Evolutionary conservation across 2,329 filamentous ascomycete genomes (phyloP), one percentile per base, ranked within the genome.

Genomic region (Colletotrichum brevisporum): DNA sequence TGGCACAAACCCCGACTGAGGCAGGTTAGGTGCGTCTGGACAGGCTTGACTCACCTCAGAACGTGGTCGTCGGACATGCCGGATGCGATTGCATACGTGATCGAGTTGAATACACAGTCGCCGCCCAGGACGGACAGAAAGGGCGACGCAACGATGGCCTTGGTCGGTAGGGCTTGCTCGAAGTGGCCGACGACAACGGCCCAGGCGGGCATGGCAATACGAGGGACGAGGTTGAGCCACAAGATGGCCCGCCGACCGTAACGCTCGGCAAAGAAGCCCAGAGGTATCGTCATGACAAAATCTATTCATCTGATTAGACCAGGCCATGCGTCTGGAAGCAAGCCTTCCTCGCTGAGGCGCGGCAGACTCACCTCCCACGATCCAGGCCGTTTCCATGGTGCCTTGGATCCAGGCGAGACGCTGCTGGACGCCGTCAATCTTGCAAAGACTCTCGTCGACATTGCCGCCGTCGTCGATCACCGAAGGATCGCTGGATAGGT

Each of bases 371-470:
- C 83, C 83, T 56, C 84, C 84, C 6, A 82, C 80, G n/a, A 85
- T 82, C 84, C 84, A 85, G 0, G 80, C 72, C 1, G 83, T 84
- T 59, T 86, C 84, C 80, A 85, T 83, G 4, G 75, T 75, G 0
- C 87, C 87, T 66, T 87, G 84, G 5, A 89, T 79, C 79, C 83
- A 83, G 3, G 86, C 88, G 9, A 89, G 77, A 16, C 78, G 77
- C 63, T 83, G 78, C 74, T 89, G 87, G 5, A 89, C 80, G 13
- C 74, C 75, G 65, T 88, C 82, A 10, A 86, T 74, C 73, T 90
- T 90, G 76, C 88, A 90, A 4, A 87, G 74, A 66, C 80, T 76
- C 75, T 90, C 88, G 1, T 83, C 79, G 2, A 89, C 76, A 24
- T 76, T 76, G 5, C 83, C 83, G 59, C 80, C 79, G 0, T 18